Conservation (phyloP, 2,329 filamentous ascomycete species). For the Monilinia vaccinii-corymbosi region DNA sequence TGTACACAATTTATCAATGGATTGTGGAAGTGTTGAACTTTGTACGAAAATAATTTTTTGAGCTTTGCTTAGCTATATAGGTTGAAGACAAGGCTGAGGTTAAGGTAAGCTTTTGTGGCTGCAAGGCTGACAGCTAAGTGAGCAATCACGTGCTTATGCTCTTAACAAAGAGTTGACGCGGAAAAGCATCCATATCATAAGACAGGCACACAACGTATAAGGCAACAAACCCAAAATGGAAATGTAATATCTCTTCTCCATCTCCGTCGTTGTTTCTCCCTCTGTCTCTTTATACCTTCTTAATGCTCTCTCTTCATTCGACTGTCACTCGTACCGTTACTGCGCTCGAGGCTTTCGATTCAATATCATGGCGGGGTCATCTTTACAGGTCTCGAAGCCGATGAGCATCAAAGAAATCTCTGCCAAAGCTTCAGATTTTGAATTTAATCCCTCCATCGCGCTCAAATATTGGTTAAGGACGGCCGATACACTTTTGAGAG, state of each 20-base stretch:
- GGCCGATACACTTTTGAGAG: constrained; percentile 67
- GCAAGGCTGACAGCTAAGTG: background rate
- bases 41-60: background rate
- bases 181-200: background rate
- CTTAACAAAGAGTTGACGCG: background rate
- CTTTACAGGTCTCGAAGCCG: constrained; percentile 36
- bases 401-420: constrained; percentile 70
- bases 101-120: background rate
- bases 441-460: constrained; percentile 68
- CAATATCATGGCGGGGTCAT: constrained; percentile 25
- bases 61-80: background rate
- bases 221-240: background rate
- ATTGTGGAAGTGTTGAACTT: background rate
- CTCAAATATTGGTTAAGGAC: constrained; percentile 77
- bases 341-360: background rate
- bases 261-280: background rate
- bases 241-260: background rate
- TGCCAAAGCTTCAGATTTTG: constrained; percentile 66
- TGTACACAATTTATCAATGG: background rate
- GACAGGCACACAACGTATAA: background rate
- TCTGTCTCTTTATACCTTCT: background rate
- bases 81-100: background rate
- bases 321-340: background rate
- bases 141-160: no score
- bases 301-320: background rate